Percentiles rank a stretch among this genome's conserved stretches.
Evolutionary conservation across 805 yeast species (phyloP).

Genomic region (Candida sanyiensis): DNA sequence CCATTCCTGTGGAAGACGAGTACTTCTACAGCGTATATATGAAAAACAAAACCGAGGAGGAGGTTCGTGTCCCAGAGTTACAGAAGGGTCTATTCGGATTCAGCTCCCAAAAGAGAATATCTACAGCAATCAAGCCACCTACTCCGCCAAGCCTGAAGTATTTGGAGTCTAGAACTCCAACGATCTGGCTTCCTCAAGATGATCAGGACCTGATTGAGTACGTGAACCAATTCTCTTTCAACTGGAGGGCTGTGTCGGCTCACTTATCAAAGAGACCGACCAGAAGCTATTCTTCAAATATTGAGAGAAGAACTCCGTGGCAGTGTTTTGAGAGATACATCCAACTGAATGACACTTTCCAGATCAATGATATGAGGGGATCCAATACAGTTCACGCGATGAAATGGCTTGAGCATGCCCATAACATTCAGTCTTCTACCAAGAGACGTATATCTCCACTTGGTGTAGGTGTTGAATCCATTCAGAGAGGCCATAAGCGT

Average conservation of each 20-base stretch:
- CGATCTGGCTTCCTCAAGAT: conserved; percentile 95
- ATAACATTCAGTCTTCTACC: conserved; percentile 80
- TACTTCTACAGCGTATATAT: conserved; percentile 55
- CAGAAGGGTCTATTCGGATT: conserved; percentile 52
- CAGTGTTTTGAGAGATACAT: conserved; percentile 96
- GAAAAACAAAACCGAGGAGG: conserved; percentile 42
- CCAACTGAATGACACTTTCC: conserved; percentile 85
- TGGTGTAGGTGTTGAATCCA: conserved; percentile 89
- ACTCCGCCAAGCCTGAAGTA: conserved; percentile 81
- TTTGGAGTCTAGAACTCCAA: conserved; percentile 79
- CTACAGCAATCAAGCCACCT: conserved; percentile 71
- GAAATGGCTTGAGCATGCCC: conserved; percentile 89
- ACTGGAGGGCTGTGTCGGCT: conserved; percentile 89
- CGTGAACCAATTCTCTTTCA: conserved; percentile 81
- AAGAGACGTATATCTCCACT: conserved; percentile 85
- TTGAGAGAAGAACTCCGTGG: conserved; percentile 97
- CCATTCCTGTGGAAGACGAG: conserved; percentile 60
- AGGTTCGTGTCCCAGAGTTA: conserved; percentile 32
- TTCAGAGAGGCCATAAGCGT: conserved; percentile 87
- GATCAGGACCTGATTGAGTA: conserved; percentile 74
- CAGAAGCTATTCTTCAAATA: conserved; percentile 72
- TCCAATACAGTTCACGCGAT: conserved; percentile 77
- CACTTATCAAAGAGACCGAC: conserved; percentile 65
- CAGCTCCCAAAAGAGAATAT: conserved; percentile 45
- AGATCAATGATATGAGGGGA: conserved; percentile 82